Conservation (phyloP, 768 basidiomycete genomes). For the Mycena albidolilacea region DNA sequence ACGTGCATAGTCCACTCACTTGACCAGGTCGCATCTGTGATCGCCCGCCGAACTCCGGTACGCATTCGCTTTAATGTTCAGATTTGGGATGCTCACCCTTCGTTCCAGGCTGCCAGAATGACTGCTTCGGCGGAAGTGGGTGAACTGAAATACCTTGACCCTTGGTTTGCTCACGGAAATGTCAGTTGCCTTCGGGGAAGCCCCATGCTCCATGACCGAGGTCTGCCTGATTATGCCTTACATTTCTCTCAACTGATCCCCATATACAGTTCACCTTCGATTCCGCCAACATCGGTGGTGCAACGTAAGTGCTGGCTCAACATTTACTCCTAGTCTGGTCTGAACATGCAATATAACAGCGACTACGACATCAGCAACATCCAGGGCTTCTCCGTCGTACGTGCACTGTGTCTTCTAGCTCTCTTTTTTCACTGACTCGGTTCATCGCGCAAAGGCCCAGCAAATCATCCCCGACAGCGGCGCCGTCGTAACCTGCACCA, state of each 20-base stretch:
- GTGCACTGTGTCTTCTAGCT: not conserved
- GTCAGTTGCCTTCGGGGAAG: constrained; percentile 22
- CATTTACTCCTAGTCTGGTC: too few relatives aligned
- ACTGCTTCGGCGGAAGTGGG: constrained; percentile 31
- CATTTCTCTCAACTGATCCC: not conserved
- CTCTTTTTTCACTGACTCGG: not conserved
- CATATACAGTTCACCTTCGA: constrained; percentile 17
- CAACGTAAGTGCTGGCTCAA: not conserved
- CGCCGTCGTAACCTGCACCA: not conserved
- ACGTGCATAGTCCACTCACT: too few relatives aligned
- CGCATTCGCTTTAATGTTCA: not conserved
- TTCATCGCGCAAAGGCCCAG: not conserved
- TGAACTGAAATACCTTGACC: not conserved
- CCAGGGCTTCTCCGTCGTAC: constrained; percentile 24
- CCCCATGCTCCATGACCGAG: constrained; percentile 31
- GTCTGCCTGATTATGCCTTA: not conserved
- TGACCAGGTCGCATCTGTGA: constrained; percentile 21
- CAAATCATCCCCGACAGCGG: not conserved
- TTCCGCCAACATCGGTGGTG: constrained; percentile 9
- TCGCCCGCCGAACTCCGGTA: constrained; percentile 25
- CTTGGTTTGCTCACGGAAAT: not conserved
- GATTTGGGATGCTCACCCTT: not conserved
- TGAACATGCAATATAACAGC: not conserved
- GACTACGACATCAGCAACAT: constrained; percentile 30
- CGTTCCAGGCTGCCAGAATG: constrained; percentile 20